Evolutionary conservation across 176 grass and related monocot species (phyloP), one percentile per base, ranked within the genome.

Genomic region (Cenchrus fungigraminus): DNA sequence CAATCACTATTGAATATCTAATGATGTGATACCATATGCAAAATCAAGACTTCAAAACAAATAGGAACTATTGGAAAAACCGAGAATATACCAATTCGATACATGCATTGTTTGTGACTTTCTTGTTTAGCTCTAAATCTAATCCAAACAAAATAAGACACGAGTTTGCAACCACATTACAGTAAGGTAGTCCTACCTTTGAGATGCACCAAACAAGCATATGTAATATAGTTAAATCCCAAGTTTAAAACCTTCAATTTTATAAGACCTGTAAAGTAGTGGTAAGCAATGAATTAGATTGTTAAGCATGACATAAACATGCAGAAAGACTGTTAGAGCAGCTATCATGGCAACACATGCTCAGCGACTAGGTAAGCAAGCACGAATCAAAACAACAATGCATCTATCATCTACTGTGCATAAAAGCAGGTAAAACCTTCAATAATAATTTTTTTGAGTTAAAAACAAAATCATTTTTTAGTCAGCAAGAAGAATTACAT

Each of bases 151-250:
- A 25, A 25, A 25, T 25, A 25, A 25, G 25, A 25, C 25, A 25
- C 25, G 25, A 25, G 25, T 25, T 25, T 25, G 25, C 25, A 25
- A 25, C 25, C 25, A 25, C 25, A 25, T 25, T 25, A 25, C 25
- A 25, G 25, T 25, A 25, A 25, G 25, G 25, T 25, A 25, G 25
- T 25, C 25, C 25, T 25, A 25, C 25, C 25, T 25, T 25, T 25
- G 25, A 25, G 25, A 78, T 98, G 87, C 83, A 91, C 75, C 84
- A 98, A 89, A 86, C 93, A 95, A 68, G 89, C 81, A 88, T 98
- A 88, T 47, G 89, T 94, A 61, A 98, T 94, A 77, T 84, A 29
- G 79, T 94, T 98, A 87, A 92, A 98, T 17, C 96, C 91, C 89
- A 98, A 83, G 76, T 92, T 89, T 68, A 92, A 83, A 62, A 76